These are phyloP conservation scores for Coemansia sp. DNA, from an alignment of 192 early-diverging fungal genomes.

Conservation along the genomic window DNA sequence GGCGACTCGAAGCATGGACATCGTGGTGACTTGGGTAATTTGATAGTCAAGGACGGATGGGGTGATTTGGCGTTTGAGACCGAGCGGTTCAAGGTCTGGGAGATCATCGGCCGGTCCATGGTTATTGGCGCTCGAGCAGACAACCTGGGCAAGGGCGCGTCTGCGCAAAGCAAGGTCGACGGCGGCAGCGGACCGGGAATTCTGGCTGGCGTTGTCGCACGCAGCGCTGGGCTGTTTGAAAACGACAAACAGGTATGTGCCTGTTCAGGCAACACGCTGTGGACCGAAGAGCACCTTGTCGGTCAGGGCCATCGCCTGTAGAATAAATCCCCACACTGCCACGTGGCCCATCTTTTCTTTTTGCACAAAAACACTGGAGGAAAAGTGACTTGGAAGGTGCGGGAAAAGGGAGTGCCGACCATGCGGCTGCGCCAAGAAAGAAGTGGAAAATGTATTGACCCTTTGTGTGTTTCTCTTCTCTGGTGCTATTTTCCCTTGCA, in stretches of 20 bases:
- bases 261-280: constrained; percentile 83
- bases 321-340: not conserved
- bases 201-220: constrained; percentile 81
- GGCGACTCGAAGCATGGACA: constrained; percentile 31
- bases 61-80: constrained; percentile 76
- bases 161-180: constrained; percentile 50
- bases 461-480: constrained; percentile 7
- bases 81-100: constrained; percentile 77
- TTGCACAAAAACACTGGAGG: constrained; percentile 2
- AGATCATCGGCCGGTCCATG: constrained; percentile 86
- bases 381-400: constrained; percentile 1
- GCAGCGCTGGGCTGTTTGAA: constrained; percentile 87
- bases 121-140: constrained; percentile 64
- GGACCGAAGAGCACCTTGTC: constrained; percentile 71
- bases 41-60: constrained; percentile 69
- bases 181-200: constrained; percentile 61
- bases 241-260: constrained; percentile 86
- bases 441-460: not conserved
- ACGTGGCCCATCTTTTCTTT: constrained; percentile 8
- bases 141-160: constrained; percentile 50
- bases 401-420: not conserved
- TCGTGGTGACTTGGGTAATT: constrained; percentile 68
- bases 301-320: constrained; percentile 38
- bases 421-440: constrained; percentile 1
- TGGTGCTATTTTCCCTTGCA: constrained; percentile 11